Evolutionary conservation across 176 grass and related monocot species (phyloP).

Genomic region (Oryza glaberrima): DNA sequence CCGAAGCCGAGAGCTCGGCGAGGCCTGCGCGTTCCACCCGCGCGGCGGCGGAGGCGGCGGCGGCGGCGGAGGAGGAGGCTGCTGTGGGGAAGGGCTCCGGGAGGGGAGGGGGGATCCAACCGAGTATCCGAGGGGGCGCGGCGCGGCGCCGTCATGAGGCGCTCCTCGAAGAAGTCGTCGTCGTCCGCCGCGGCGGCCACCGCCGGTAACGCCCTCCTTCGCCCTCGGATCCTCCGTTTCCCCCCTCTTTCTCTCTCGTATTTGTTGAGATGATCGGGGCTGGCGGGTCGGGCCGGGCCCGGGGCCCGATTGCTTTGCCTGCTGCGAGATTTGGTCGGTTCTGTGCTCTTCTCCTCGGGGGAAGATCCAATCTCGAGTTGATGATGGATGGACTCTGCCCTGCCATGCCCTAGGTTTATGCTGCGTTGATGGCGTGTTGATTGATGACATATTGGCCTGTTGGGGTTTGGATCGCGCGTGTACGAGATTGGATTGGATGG

Average conservation of each 20-base stretch:
- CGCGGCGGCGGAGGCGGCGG: background rate
- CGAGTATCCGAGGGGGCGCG: background rate
- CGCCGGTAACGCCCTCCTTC: constrained; percentile 43
- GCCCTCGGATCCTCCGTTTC: constrained; percentile 9
- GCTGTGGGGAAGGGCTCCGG: background rate
- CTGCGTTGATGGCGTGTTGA: constrained; percentile 4
- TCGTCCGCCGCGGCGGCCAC: constrained; percentile 41
- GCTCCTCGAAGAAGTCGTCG: constrained; percentile 54
- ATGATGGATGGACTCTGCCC: background rate
- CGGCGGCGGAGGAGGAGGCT: background rate
- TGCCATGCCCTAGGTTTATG: background rate
- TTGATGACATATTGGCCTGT: background rate
- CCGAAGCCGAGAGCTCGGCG: constrained; percentile 23
- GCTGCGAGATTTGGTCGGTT: constrained; percentile 17
- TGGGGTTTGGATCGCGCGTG: constrained; percentile 20
- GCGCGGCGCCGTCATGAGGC: constrained; percentile 46
- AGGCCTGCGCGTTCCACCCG: background rate
- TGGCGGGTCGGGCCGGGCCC: background rate
- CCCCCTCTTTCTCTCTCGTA: background rate
- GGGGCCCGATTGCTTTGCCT: background rate
- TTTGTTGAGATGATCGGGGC: constrained; percentile 23
- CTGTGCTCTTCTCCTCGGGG: background rate
- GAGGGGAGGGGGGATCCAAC: background rate
- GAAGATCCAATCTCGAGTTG: constrained; percentile 54
- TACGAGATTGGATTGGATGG: constrained; percentile 1